phyloP scores from a whole-genome alignment of 805 yeast species.

The Saccharomycopsis javanensis region DNA sequence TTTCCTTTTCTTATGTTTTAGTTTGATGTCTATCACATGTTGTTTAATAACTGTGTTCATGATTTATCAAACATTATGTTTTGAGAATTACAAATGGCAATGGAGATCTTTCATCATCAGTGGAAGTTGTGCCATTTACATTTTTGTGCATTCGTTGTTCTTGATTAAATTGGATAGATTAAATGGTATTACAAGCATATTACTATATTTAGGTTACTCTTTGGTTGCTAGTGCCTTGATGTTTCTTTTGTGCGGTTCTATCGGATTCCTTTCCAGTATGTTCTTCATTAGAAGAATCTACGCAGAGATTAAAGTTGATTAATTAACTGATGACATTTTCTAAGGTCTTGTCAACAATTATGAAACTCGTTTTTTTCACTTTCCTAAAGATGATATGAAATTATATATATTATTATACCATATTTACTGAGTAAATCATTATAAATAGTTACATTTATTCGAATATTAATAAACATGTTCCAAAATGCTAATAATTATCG shows the following conservation, averaged over 20 bases:
- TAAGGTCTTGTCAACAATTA: background rate
- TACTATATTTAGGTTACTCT: conserved; percentile 78
- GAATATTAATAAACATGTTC: no score
- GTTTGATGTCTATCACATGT: conserved; percentile 76
- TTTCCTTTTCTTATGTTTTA: conserved; percentile 77
- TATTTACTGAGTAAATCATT: no score
- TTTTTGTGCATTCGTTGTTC: conserved; percentile 72
- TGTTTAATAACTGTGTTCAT: conserved; percentile 70
- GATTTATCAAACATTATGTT: conserved; percentile 73
- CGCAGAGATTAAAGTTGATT: conserved; percentile 79
- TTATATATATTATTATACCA: no score
- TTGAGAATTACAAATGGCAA: conserved; percentile 95
- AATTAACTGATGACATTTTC: conserved; percentile 15
- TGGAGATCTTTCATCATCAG: conserved; percentile 86
- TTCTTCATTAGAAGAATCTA: conserved; percentile 72
- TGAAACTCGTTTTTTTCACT: no score
- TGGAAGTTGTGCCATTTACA: conserved; percentile 81
- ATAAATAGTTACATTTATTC: no score
- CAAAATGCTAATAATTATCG: no score
- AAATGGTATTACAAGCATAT: conserved; percentile 65
- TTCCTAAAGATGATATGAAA: no score
- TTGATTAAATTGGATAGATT: conserved; percentile 55
- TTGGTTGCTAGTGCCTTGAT: conserved; percentile 56
- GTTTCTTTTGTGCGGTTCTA: conserved; percentile 78
- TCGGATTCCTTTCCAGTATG: conserved; percentile 72